Base-by-base conservation (phyloP, 345 rosid species). In the Populus deltoides region DNA sequence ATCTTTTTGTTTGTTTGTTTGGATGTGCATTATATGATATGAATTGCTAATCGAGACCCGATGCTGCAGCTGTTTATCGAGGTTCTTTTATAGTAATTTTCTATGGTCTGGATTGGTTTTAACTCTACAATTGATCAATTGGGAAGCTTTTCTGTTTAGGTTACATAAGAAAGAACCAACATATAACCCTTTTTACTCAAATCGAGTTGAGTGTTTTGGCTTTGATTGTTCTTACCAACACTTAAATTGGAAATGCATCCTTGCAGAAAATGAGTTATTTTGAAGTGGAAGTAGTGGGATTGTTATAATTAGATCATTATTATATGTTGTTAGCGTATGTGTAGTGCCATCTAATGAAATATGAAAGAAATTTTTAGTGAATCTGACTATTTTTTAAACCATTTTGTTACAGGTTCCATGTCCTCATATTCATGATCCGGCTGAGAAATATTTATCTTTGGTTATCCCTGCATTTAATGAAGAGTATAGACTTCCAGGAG, bases 381-480 rank as follows among this genome's bases (percentile, higher is more conserved):
- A 47, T 12, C 59, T 65, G 35, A 65, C 47, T 35, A 27, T 81
- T 59, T n/a, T 33, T 72, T 25, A 29, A 36, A 47, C 51, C 51
- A 33, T 6, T 41, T 47, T 74, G 72, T 70, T 81, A 27, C 89
- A 96, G 98, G 91, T 96, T 78, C 89, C 87, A 35, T 90, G 91
- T 80, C 92, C 97, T 53, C 70, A 79, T 81, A 73, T 92, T 51
- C 74, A 76, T 15, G 92, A 96, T 78, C 97, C 98, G 25, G 90
- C 97, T 0, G 91, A 88, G 76, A 93, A 92, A 89, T 93, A 95
- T 85, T 41, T 95, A 47, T 92, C 99, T 13, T 78, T 95, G 78
- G 88, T 95, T 71, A 85, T 95, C 83, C 99, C 99, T 16, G 99
- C 99, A 6, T 93, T 65, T 76, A 95, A 95, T 66, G 99, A 95